A percentile compares a stretch with the other conserved stretches of the same genome.
Conservation (phyloP, 805 yeast species). For the Jamesozyma spencerorum region DNA sequence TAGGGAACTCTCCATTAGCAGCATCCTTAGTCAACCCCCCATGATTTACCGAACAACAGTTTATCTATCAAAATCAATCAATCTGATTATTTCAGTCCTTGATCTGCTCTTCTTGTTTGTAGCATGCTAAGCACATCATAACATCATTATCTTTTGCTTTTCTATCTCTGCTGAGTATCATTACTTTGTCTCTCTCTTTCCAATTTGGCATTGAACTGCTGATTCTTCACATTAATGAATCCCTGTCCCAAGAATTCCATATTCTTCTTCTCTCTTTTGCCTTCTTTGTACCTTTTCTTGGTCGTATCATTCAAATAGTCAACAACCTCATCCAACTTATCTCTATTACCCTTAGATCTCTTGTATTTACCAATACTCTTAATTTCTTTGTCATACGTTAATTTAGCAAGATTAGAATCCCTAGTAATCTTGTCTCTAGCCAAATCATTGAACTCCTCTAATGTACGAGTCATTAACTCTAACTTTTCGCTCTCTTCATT, state of each 20-base stretch:
- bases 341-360: conserved; percentile 13
- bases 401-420: conserved; percentile 19
- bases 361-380: conserved; percentile 7
- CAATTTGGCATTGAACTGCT: conserved; percentile 25
- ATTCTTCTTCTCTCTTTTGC: conserved; percentile 7
- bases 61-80: no score
- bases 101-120: no score
- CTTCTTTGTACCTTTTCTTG: conserved; percentile 14
- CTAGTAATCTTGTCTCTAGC: conserved; percentile 12
- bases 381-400: conserved; percentile 26
- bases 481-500: neutral
- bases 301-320: conserved; percentile 14
- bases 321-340: conserved; percentile 14
- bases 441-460: conserved; percentile 2
- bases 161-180: no score
- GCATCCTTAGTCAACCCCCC: no score
- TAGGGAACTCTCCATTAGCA: no score
- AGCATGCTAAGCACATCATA: neutral
- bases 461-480: neutral
- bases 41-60: no score
- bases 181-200: conserved; percentile 5
- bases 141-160: neutral
- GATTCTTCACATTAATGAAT: conserved; percentile 26
- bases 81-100: no score
- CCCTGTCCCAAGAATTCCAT: conserved; percentile 9